Conservation (phyloP, 164 flowering plant species). For the Magnolia changhungtana region DNA sequence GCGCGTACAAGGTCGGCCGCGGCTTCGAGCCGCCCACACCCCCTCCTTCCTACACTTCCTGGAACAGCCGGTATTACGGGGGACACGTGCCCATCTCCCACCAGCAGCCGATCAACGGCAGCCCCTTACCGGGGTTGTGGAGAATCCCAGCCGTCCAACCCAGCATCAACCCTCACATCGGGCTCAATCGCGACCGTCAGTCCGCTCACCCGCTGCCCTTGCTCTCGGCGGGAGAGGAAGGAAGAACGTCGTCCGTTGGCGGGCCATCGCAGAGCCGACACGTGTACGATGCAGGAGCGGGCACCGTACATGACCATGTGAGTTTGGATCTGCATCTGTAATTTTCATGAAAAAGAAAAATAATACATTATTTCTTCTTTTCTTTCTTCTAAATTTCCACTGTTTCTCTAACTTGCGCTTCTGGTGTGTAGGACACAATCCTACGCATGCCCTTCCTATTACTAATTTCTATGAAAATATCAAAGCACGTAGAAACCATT, state of each 20-base stretch:
- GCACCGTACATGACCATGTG: slow-evolving; percentile 64
- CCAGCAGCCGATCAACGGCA: slow-evolving; percentile 53
- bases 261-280: slow-evolving; percentile 25
- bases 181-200: slow-evolving; percentile 23
- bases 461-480: not conserved
- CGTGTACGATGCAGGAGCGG: slow-evolving; percentile 30
- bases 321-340: slow-evolving; percentile 93
- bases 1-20: not conserved
- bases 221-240: slow-evolving; percentile 25
- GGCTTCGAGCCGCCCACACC: slow-evolving; percentile 3
- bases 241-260: slow-evolving; percentile 15
- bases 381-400: not conserved
- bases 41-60: slow-evolving; percentile 24
- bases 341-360: slow-evolving; percentile 1
- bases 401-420: not conserved
- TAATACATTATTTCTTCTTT: not conserved
- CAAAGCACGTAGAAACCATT: not conserved
- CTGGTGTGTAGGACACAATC: not conserved
- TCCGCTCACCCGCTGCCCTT: slow-evolving; percentile 8
- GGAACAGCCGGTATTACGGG: slow-evolving; percentile 9
- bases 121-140: slow-evolving; percentile 65
- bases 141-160: slow-evolving; percentile 48
- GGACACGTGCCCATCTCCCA: slow-evolving; percentile 1
- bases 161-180: not conserved
- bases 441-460: not conserved